A percentile compares a stretch with the other conserved stretches of the same genome.
These are phyloP conservation scores for Akanthomyces uredinophilus DNA, from an alignment of 2,329 filamentous ascomycete species.

Conservation along the genomic window DNA sequence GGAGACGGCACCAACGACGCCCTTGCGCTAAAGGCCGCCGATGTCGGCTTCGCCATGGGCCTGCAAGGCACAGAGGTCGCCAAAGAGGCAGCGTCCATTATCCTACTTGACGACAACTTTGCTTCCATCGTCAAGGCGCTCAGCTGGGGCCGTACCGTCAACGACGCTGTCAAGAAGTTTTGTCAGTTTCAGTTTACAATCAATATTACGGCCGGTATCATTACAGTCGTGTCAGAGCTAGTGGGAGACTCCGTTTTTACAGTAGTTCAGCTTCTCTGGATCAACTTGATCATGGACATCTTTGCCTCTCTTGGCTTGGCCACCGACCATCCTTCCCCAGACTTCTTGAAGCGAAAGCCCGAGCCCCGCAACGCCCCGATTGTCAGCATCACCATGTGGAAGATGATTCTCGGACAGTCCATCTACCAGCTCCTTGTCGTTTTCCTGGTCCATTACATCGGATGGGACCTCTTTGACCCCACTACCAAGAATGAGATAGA, in stretches of 20 bases:
- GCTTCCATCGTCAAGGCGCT: slow-evolving; percentile 57
- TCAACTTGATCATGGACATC: slow-evolving; percentile 58
- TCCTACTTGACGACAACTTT: slow-evolving; percentile 61
- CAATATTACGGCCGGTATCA: slow-evolving; percentile 55
- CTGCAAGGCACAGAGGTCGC: slow-evolving; percentile 61
- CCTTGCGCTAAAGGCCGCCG: slow-evolving; percentile 59
- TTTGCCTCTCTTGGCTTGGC: slow-evolving; percentile 49
- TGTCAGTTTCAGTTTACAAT: slow-evolving; percentile 53
- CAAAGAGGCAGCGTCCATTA: slow-evolving; percentile 57
- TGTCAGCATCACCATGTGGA: slow-evolving; percentile 73
- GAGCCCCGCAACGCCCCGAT: slow-evolving; percentile 26
- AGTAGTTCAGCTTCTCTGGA: slow-evolving; percentile 55
- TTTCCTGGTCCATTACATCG: slow-evolving; percentile 58
- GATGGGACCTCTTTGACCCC: slow-evolving; percentile 42
- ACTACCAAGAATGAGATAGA: slow-evolving; percentile 1
- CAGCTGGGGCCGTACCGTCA: slow-evolving; percentile 58
- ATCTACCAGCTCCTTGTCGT: slow-evolving; percentile 63
- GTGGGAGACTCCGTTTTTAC: slow-evolving; percentile 49
- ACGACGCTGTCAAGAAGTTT: slow-evolving; percentile 61
- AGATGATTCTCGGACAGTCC: slow-evolving; percentile 73
- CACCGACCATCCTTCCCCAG: slow-evolving; percentile 33
- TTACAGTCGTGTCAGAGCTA: slow-evolving; percentile 53
- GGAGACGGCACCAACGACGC: slow-evolving; percentile 64
- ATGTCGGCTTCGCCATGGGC: slow-evolving; percentile 65
- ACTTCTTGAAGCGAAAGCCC: slow-evolving; percentile 29